A percentile compares a stretch with the other conserved stretches of the same genome.
Conservation (phyloP, 1,139 yeast species). For the Hyphopichia wangnamkhiaoensis region DNA sequence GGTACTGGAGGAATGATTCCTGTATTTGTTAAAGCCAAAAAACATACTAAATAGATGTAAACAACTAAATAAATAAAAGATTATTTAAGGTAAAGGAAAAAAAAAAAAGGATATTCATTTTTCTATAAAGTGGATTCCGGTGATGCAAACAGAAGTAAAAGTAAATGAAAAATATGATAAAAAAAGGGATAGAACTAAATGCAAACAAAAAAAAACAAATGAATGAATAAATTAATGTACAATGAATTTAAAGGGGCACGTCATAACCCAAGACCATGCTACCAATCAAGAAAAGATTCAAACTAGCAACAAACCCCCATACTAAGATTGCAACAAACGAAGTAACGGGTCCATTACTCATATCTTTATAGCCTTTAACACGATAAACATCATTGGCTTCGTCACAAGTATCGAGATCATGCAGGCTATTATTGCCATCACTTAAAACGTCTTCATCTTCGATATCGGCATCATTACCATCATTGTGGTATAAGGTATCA, state of each 20-base stretch:
- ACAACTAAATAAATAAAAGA: background rate
- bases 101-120: background rate
- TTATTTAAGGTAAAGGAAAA: background rate
- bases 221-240: no score
- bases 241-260: conserved; percentile 28
- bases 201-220: no score
- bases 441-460: conserved; percentile 11
- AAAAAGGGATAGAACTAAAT: background rate
- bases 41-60: background rate
- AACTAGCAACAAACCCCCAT: conserved; percentile 54
- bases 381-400: conserved; percentile 14
- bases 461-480: conserved; percentile 5
- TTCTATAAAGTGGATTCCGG: no score
- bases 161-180: conserved; percentile 7
- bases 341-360: conserved; percentile 53
- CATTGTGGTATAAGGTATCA: background rate
- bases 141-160: no score
- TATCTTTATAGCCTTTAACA: conserved; percentile 46
- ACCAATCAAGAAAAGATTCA: conserved; percentile 52
- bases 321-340: conserved; percentile 45
- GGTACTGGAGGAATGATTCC: conserved; percentile 51
- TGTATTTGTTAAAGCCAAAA: conserved; percentile 38
- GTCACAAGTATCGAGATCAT: conserved; percentile 2
- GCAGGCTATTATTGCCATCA: conserved; percentile 1
- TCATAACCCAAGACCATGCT: conserved; percentile 49